phyloP scores from a whole-genome alignment of 169 alveolate genomes.

The Neospora caninum region DNA sequence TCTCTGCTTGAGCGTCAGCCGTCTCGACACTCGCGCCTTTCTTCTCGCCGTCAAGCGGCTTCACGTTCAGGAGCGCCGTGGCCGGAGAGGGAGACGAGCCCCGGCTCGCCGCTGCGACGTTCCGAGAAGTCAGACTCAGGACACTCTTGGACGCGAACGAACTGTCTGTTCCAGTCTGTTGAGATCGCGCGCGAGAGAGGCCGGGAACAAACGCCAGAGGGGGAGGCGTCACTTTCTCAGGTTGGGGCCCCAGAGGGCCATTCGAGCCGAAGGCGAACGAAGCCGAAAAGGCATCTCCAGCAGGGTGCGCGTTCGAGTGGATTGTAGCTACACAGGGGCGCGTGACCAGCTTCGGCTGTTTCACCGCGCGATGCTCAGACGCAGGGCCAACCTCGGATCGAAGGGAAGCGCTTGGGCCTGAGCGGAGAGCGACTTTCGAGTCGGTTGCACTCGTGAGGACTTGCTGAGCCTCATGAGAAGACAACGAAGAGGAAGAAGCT shows the following conservation, averaged over 20 bases:
- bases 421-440: not conserved
- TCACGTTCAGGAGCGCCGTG: not conserved
- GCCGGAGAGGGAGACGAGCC: not conserved
- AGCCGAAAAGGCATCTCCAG: not conserved
- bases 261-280: not conserved
- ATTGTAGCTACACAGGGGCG: not conserved
- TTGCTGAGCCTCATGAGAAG: not conserved
- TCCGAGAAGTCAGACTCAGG: slow-evolving; percentile 4
- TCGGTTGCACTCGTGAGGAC: not conserved
- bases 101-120: not conserved
- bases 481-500: not conserved
- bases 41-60: not conserved
- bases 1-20: not conserved
- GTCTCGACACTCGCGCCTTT: not conserved
- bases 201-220: not conserved
- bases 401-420: not conserved
- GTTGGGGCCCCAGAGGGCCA: not conserved
- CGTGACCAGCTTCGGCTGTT: not conserved
- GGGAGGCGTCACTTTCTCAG: not conserved
- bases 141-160: slow-evolving; percentile 5
- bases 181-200: not conserved
- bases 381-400: not conserved
- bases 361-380: slow-evolving; percentile 24
- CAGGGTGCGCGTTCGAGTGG: not conserved
- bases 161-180: not conserved